Evolutionary conservation across 2,329 filamentous ascomycete genomes (phyloP).

Genomic region (Aspergillus japonicus): DNA sequence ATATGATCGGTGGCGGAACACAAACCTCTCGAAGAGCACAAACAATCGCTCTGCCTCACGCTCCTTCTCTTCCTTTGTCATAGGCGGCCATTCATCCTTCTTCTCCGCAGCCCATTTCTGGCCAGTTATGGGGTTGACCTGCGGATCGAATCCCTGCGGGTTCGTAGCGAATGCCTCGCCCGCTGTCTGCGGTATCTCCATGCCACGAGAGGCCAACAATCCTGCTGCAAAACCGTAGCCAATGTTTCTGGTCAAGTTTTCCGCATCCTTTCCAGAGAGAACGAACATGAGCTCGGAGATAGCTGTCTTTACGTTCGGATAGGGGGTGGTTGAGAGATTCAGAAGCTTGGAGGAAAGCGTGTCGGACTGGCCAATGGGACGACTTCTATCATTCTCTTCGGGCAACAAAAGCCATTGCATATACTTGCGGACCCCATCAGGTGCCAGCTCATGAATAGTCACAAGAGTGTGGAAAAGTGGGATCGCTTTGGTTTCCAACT

Average conservation of each 20-base stretch:
- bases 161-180: slow-evolving; percentile 53
- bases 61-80: slow-evolving; percentile 91
- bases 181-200: slow-evolving; percentile 69
- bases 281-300: slow-evolving; percentile 83
- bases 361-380: slow-evolving; percentile 72
- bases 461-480: slow-evolving; percentile 74
- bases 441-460: slow-evolving; percentile 68
- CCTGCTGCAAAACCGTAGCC: slow-evolving; percentile 93
- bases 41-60: slow-evolving; percentile 86
- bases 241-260: slow-evolving; percentile 81
- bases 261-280: slow-evolving; percentile 76
- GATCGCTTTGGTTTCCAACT: slow-evolving; percentile 70
- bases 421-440: slow-evolving; percentile 58
- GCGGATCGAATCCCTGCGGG: slow-evolving; percentile 21
- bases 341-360: slow-evolving; percentile 75
- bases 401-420: slow-evolving; percentile 73
- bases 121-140: slow-evolving; percentile 81
- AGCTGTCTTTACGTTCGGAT: slow-evolving; percentile 69
- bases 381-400: slow-evolving; percentile 69
- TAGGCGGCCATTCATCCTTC: slow-evolving; percentile 61
- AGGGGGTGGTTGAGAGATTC: slow-evolving; percentile 71
- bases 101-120: slow-evolving; percentile 72
- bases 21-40: slow-evolving; percentile 81
- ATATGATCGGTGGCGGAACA: slow-evolving; percentile 14
- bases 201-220: slow-evolving; percentile 80